These are phyloP conservation scores for Didymella sp. DNA, from an alignment of 2,329 filamentous ascomycete species.

Conservation along the genomic window DNA sequence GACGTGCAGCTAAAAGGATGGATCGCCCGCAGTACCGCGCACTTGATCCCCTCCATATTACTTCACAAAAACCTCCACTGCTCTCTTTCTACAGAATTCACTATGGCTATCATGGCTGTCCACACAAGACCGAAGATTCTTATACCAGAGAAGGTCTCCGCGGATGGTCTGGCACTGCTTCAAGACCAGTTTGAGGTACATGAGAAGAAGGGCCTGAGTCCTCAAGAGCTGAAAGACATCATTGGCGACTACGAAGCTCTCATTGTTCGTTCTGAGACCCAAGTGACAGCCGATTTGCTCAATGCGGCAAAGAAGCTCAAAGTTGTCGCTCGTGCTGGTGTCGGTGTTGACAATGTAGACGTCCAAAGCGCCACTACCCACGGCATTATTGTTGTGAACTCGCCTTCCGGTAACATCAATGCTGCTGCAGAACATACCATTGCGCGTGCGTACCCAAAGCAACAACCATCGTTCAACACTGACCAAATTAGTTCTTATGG, in stretches of 20 bases:
- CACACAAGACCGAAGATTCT: conserved; percentile 63
- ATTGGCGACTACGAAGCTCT: conserved; percentile 78
- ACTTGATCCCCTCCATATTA: not conserved
- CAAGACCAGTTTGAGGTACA: conserved; percentile 73
- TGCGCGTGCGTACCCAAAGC: conserved; percentile 48
- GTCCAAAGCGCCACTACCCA: conserved; percentile 73
- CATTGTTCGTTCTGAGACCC: conserved; percentile 81
- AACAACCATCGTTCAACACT: conserved; percentile 22
- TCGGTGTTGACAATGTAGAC: conserved; percentile 82
- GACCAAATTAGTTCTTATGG: conserved; percentile 65
- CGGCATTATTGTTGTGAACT: conserved; percentile 82
- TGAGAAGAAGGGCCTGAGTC: conserved; percentile 66
- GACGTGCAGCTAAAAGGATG: conserved; percentile 13
- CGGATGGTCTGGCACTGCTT: conserved; percentile 76
- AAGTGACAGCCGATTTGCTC: conserved; percentile 74
- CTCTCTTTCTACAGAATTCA: not conserved
- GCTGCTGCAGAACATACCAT: conserved; percentile 82
- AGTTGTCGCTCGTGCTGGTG: conserved; percentile 80
- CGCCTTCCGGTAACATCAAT: conserved; percentile 78
- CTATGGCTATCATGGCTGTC: conserved; percentile 43
- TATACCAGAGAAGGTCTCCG: conserved; percentile 79
- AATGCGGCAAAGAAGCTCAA: conserved; percentile 71
- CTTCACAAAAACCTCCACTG: not conserved
- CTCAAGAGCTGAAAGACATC: conserved; percentile 68
- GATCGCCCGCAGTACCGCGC: conserved; percentile 2